phyloP scores from a whole-genome alignment of 2,329 filamentous ascomycete species.

The Plenodomus lindquistii region DNA sequence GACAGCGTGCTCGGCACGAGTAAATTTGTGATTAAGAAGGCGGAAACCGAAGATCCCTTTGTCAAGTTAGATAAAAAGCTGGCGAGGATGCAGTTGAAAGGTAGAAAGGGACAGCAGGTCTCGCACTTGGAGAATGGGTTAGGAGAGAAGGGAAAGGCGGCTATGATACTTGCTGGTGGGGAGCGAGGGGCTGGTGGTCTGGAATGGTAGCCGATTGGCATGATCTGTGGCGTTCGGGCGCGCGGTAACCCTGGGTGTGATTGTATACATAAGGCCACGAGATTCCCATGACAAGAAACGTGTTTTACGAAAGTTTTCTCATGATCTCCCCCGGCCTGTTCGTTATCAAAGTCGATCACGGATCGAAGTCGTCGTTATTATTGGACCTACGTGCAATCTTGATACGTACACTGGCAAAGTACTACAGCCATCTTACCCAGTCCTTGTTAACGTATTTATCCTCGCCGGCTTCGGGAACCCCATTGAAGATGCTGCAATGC shows the following conservation, averaged over 20 bases:
- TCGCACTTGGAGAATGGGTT: slow-evolving; percentile 51
- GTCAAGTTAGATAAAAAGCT: slow-evolving; percentile 60
- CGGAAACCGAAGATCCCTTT: slow-evolving; percentile 63
- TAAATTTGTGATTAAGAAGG: slow-evolving; percentile 77
- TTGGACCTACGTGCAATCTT: slow-evolving; percentile 65
- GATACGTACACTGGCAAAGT: slow-evolving; percentile 65
- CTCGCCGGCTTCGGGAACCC: slow-evolving; percentile 73
- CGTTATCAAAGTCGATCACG: too few relatives aligned
- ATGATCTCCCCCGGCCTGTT: too few relatives aligned
- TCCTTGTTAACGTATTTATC: slow-evolving; percentile 64
- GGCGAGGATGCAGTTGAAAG: slow-evolving; percentile 53
- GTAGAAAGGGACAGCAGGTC: slow-evolving; percentile 53
- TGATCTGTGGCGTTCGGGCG: not conserved
- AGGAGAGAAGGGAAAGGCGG: slow-evolving; percentile 50
- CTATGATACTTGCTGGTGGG: slow-evolving; percentile 51
- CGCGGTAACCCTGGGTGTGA: not conserved
- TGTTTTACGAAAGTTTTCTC: too few relatives aligned
- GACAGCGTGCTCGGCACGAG: slow-evolving; percentile 77
- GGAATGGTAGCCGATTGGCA: slow-evolving; percentile 46
- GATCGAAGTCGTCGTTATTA: slow-evolving; percentile 69
- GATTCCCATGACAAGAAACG: not conserved
- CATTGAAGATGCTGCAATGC: slow-evolving; percentile 63
- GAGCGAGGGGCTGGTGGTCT: slow-evolving; percentile 49
- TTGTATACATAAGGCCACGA: not conserved
- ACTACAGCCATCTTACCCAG: slow-evolving; percentile 68